Conservation (phyloP, 2,329 filamentous ascomycete species). For the Corynespora cassiicola region DNA sequence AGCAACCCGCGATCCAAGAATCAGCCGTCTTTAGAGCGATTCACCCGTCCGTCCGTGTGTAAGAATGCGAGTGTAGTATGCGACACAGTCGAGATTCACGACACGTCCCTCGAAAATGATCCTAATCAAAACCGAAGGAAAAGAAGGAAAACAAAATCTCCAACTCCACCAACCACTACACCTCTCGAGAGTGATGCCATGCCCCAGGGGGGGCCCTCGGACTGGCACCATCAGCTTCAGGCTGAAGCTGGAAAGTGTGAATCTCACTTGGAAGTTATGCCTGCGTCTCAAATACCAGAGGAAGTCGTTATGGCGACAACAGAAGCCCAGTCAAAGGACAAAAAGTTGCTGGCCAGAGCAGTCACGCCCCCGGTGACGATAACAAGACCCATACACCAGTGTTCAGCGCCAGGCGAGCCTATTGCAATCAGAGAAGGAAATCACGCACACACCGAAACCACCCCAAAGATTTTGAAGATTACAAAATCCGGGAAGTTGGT, state of each 20-base stretch:
- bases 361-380: too few relatives aligned
- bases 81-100: too few relatives aligned
- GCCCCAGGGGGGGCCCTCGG: not conserved
- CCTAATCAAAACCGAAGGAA: constrained; percentile 42
- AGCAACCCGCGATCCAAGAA: constrained; percentile 14
- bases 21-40: constrained; percentile 35
- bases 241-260: constrained; percentile 21
- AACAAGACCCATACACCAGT: too few relatives aligned
- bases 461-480: constrained; percentile 45
- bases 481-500: constrained; percentile 55
- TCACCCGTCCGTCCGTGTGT: constrained; percentile 18
- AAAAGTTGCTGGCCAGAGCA: too few relatives aligned
- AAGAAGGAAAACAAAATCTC: constrained; percentile 45
- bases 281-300: not conserved
- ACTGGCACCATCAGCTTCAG: constrained; percentile 39
- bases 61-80: not conserved
- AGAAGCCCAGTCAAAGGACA: not conserved
- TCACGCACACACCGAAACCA: too few relatives aligned
- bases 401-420: too few relatives aligned
- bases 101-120: constrained; percentile 31
- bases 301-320: not conserved
- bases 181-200: not conserved
- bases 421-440: not conserved
- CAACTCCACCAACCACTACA: constrained; percentile 11
- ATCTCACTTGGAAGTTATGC: constrained; percentile 1